Conservation (phyloP, 2,329 filamentous ascomycete species). For the Mariannaea elegans region DNA sequence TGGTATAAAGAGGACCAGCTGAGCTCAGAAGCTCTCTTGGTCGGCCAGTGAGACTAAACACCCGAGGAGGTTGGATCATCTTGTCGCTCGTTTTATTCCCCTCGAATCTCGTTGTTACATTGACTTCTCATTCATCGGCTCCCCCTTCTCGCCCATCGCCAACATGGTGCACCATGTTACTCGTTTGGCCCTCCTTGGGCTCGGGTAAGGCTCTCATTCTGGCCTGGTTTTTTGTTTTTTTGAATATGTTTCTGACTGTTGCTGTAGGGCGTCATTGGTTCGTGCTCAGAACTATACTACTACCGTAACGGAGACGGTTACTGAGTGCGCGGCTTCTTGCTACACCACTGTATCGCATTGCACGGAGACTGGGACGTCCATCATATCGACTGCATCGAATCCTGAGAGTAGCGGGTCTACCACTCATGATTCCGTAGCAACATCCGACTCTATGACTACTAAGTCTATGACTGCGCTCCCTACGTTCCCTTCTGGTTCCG, state of each 20-base stretch:
- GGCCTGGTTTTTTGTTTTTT: no score
- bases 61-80: slow-evolving; percentile 19
- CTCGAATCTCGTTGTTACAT: slow-evolving; percentile 3
- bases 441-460: not conserved
- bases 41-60: slow-evolving; percentile 33
- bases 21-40: slow-evolving; percentile 1
- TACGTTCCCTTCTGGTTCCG: not conserved
- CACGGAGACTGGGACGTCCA: slow-evolving; percentile 27
- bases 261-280: slow-evolving; percentile 35
- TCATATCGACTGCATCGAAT: not conserved
- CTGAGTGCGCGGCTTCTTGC: slow-evolving; percentile 40
- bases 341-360: slow-evolving; percentile 32
- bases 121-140: not conserved
- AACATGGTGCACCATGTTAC: slow-evolving; percentile 36
- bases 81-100: slow-evolving; percentile 37
- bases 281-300: slow-evolving; percentile 39
- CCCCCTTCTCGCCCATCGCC: not conserved
- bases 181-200: slow-evolving; percentile 40
- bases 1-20: slow-evolving; percentile 38
- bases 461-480: not conserved
- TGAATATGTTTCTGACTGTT: slow-evolving; percentile 16
- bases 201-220: slow-evolving; percentile 35
- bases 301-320: slow-evolving; percentile 45
- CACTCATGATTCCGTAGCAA: not conserved
- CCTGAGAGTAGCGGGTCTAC: not conserved